These are phyloP conservation scores for Euphorbia tirucalli DNA, from an alignment of 345 rosid genomes.

Conservation along the genomic window DNA sequence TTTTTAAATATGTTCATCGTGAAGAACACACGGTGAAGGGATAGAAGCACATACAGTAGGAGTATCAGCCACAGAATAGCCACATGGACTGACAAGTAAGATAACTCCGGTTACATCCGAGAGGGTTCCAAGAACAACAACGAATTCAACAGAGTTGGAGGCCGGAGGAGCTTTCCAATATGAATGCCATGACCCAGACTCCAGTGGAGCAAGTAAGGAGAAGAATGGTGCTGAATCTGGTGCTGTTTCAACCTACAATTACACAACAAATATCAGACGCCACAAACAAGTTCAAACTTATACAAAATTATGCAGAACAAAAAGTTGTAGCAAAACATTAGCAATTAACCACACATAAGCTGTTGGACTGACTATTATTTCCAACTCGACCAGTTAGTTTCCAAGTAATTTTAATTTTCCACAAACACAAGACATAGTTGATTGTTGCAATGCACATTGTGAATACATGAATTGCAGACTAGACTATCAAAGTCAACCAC, in stretches of 20 bases:
- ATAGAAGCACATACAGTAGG: constrained; percentile 57
- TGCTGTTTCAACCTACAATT: constrained; percentile 79
- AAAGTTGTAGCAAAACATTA: not conserved
- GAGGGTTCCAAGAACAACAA: constrained; percentile 56
- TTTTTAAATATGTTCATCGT: constrained; percentile 5
- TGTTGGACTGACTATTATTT: not conserved
- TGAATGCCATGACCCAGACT: constrained; percentile 47
- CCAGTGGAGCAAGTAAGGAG: constrained; percentile 72
- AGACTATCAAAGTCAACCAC: not conserved
- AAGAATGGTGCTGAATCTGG: constrained; percentile 72
- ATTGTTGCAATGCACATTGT: not conserved
- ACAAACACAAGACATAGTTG: not conserved
- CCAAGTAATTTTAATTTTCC: not conserved
- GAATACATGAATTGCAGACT: not conserved
- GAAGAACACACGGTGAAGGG: constrained; percentile 8
- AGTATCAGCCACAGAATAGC: constrained; percentile 79
- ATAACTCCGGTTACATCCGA: constrained; percentile 82
- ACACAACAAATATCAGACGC: constrained; percentile 18
- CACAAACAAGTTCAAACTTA: constrained; percentile 2
- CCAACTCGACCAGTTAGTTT: not conserved
- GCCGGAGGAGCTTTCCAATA: constrained; percentile 90
- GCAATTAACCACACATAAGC: not conserved
- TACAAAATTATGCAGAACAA: not conserved
- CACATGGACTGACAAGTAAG: constrained; percentile 87
- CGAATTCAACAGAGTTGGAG: constrained; percentile 58